These are phyloP conservation scores for Russula brevipes DNA, from an alignment of 768 basidiomycete species.

Conservation along the genomic window DNA sequence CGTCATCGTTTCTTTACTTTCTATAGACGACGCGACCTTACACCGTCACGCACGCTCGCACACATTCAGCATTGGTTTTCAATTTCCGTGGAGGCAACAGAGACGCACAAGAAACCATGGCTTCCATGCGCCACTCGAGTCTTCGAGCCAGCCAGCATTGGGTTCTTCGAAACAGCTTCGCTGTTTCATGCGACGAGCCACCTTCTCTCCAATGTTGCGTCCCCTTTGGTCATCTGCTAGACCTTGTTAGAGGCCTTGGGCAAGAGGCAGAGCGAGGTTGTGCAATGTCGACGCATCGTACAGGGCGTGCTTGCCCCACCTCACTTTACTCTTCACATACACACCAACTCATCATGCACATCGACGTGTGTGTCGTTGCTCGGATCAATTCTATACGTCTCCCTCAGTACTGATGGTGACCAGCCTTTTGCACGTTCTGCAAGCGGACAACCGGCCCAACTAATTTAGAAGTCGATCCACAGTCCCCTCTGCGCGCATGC, in stretches of 20 bases:
- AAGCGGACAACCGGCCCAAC: not conserved
- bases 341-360: not conserved
- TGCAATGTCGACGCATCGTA: not conserved
- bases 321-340: not conserved
- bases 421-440: not conserved
- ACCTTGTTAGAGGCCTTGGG: not conserved
- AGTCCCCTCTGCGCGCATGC: not conserved
- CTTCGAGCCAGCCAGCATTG: not conserved
- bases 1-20: not conserved
- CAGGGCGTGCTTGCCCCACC: not conserved
- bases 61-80: not conserved
- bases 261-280: not conserved
- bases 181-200: conserved; percentile 2
- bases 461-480: too few relatives aligned
- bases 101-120: not conserved
- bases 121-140: not conserved
- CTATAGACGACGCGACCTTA: conserved; percentile 2
- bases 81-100: not conserved
- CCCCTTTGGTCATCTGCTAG: not conserved
- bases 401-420: not conserved
- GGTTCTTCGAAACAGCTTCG: conserved; percentile 1
- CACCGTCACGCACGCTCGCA: not conserved
- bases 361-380: not conserved
- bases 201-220: not conserved
- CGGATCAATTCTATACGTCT: not conserved